A percentile compares a stretch with the other conserved stretches of the same genome.
Conservation (phyloP, 1,284 basidiomycete genomes). For the Wallemia mellicola region DNA sequence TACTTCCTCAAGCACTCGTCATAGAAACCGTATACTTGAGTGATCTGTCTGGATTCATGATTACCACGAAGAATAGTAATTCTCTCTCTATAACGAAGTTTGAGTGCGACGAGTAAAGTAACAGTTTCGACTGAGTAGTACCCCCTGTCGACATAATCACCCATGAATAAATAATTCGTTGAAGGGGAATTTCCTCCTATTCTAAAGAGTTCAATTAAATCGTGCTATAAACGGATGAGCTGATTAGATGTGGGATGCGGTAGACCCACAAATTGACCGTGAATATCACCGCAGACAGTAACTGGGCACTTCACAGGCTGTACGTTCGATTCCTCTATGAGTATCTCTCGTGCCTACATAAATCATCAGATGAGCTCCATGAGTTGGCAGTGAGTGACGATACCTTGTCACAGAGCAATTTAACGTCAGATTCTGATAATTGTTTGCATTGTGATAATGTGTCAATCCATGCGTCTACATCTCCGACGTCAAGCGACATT, state of each 20-base stretch:
- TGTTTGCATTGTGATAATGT: conserved; percentile 97
- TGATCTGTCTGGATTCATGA: conserved; percentile 97
- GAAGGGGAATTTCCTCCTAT: conserved; percentile 95
- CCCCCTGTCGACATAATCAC: conserved; percentile 95
- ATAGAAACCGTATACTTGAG: conserved; percentile 98
- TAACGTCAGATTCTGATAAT: conserved; percentile 79
- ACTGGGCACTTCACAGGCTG: conserved; percentile 94
- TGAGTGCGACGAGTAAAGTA: conserved; percentile 88
- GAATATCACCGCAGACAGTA: conserved; percentile 91
- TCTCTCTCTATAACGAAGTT: conserved; percentile 90
- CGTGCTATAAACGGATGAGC: conserved; percentile 31
- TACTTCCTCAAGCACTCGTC: conserved; percentile 99
- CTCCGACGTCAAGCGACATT: neutral
- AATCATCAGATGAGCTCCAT: conserved; percentile 8
- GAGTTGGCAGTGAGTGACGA: conserved; percentile 13
- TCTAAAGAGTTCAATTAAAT: conserved; percentile 93
- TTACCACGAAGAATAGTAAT: conserved; percentile 95
- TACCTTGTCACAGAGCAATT: conserved; percentile 96
- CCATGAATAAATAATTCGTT: conserved; percentile 99
- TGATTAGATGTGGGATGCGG: neutral
- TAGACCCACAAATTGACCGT: conserved; percentile 81
- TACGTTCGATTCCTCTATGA: conserved; percentile 93
- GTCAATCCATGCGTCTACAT: conserved; percentile 82
- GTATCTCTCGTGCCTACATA: conserved; percentile 69
- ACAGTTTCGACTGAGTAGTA: conserved; percentile 99